A percentile compares a stretch with the other conserved stretches of the same genome.
phyloP scores from a whole-genome alignment of 305 asterid species.

The Rubia peregrina region DNA sequence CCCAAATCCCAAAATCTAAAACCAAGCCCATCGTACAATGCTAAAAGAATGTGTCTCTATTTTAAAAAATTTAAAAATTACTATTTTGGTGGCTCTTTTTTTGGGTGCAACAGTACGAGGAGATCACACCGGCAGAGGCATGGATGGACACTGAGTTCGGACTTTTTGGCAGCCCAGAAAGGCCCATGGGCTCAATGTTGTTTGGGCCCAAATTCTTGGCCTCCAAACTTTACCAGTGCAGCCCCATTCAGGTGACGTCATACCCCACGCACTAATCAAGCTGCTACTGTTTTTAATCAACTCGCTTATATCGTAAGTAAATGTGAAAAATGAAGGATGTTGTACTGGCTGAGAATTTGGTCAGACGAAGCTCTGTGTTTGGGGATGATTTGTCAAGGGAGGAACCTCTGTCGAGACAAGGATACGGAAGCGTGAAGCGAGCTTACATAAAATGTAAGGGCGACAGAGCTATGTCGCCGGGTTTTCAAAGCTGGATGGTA shows the following conservation, averaged over 20 bases:
- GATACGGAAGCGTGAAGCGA: conserved; percentile 42
- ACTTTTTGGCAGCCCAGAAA: neutral
- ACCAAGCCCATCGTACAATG: no score
- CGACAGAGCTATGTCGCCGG: conserved; percentile 25
- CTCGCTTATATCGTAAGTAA: no score
- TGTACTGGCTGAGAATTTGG: conserved; percentile 32
- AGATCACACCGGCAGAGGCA: neutral
- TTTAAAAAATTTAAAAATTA: no score
- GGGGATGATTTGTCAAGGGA: conserved; percentile 30
- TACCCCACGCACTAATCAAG: no score
- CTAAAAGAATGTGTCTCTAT: no score
- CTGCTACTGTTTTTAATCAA: no score
- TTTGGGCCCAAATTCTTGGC: conserved; percentile 14
- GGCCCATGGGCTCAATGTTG: neutral
- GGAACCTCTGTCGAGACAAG: conserved; percentile 27
- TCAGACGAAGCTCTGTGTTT: conserved; percentile 38
- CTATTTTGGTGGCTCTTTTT: no score
- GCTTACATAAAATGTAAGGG: conserved; percentile 26
- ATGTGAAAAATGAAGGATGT: conserved; percentile 26
- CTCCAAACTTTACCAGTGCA: conserved; percentile 1
- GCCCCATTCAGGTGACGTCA: neutral
- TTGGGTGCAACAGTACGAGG: neutral
- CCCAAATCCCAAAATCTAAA: no score
- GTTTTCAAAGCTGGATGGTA: conserved; percentile 38
- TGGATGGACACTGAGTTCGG: conserved; percentile 14